Base-by-base conservation (phyloP, 495 filamentous ascomycete species). In the Copromyces sp. region DNA sequence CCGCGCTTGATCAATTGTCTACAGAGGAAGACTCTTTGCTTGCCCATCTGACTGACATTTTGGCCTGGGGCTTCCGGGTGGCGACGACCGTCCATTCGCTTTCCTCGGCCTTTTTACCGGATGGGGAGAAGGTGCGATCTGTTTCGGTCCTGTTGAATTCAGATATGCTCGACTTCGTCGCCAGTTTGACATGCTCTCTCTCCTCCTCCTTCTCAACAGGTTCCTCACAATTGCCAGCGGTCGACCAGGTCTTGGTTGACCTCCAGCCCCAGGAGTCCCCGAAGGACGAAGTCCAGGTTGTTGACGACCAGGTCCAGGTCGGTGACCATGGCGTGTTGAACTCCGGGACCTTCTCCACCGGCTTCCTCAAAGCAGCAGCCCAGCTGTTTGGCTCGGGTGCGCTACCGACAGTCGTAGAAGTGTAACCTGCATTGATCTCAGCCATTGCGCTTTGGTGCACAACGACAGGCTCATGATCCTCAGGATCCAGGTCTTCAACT, bases 141-240 rank as follows among this genome's bases (percentile, higher is more conserved):
- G 9, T 4, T 0, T 4, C 2, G n/a, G 45, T n/a, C 0, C 4
- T 6, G 0, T 0, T 53, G 45, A 2, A 1, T 9, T 0, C 2
- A 12, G 0, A 12, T 1, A 11, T 53, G 9, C 1, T 53, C 45
- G 3, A 1, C 45, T 12, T 2, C 4, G 45, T 2, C 4, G 45
- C 2, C 20, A 24, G 45, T 53, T 0, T 9, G 12, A 9, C 2
- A 1, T 24, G 9, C n/a, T 6, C 45, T 53, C 9, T 37, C 24
- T 24, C 24, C n/a, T 6, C 0, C 9, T 53, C 0, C 45, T 53
- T 3, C 35, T 37, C 5, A 24, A 53, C 9, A 1, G 20, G 0
- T 11, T 24, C 9, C 5, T 3, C 35, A 5, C 35, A 37, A 37
- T 37, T 1, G 35, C 2, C 35, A 37, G 35, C 35, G 2, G 45